A percentile compares a stretch with the other conserved stretches of the same genome.
Evolutionary conservation across 1,284 basidiomycete species (phyloP).

Genomic region (Sphagnurus paluster): DNA sequence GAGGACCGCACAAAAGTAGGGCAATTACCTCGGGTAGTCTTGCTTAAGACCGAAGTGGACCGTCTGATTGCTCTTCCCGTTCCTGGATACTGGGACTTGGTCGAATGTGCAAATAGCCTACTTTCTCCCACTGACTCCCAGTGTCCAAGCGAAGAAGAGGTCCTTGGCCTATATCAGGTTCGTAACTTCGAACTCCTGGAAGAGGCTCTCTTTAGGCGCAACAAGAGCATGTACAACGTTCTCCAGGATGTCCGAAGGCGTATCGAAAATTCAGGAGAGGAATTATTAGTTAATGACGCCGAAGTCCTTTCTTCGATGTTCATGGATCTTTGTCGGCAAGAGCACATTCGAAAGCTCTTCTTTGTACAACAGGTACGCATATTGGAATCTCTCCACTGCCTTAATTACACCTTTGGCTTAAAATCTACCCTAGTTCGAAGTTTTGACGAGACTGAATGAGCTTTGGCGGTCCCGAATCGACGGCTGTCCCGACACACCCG

Average conservation of each 20-base stretch:
- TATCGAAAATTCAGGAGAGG: conserved; percentile 20
- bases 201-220: conserved; percentile 31
- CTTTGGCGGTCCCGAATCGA: conserved; percentile 48
- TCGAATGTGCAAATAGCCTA: conserved; percentile 35
- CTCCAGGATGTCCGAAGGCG: conserved; percentile 31
- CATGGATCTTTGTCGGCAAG: conserved; percentile 46
- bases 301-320: conserved; percentile 38
- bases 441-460: conserved; percentile 43
- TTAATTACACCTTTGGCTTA: not conserved
- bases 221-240: conserved; percentile 33
- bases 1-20: conserved; percentile 36
- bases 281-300: conserved; percentile 44
- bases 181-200: conserved; percentile 21
- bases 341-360: conserved; percentile 45
- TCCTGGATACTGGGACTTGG: conserved; percentile 47
- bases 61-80: conserved; percentile 46
- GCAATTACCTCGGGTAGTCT: conserved; percentile 42
- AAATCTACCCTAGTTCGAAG: conserved; percentile 41
- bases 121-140: conserved; percentile 18
- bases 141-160: conserved; percentile 40
- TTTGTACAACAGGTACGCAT: conserved; percentile 49
- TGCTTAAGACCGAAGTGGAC: conserved; percentile 44
- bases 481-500: conserved; percentile 45
- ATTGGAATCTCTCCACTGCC: not conserved
- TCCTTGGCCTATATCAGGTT: conserved; percentile 33